phyloP scores from a whole-genome alignment of 2,329 filamentous ascomycete species.

The Apiospora koreana region DNA sequence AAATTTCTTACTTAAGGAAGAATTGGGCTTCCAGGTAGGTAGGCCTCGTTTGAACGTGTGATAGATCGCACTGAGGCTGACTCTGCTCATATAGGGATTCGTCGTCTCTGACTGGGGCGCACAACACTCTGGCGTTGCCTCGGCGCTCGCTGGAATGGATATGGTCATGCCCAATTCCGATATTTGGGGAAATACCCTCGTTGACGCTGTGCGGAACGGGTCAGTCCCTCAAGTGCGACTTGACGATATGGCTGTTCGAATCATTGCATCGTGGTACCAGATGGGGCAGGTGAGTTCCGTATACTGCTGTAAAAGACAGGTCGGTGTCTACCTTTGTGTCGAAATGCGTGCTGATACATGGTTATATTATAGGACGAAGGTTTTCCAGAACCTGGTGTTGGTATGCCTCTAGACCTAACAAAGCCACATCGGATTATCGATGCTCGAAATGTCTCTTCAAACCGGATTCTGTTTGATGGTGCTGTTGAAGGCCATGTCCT shows the following conservation, averaged over 20 bases:
- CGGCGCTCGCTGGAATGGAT: slow-evolving; percentile 56
- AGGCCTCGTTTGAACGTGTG: neutral
- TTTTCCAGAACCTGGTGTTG: slow-evolving; percentile 49
- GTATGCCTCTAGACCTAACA: slow-evolving; percentile 51
- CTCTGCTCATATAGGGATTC: slow-evolving; percentile 40
- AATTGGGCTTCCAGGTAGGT: slow-evolving; percentile 37
- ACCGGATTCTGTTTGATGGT: slow-evolving; percentile 49
- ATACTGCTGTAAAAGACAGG: too few relatives aligned
- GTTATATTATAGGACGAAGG: slow-evolving; percentile 43
- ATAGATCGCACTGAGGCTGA: neutral
- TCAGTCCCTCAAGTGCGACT: slow-evolving; percentile 56
- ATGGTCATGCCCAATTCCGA: slow-evolving; percentile 26
- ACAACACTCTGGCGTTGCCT: slow-evolving; percentile 56
- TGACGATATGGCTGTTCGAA: slow-evolving; percentile 60
- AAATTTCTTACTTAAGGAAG: slow-evolving; percentile 55
- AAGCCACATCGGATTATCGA: slow-evolving; percentile 55
- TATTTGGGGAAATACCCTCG: slow-evolving; percentile 50
- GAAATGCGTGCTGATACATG: neutral
- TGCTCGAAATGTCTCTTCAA: slow-evolving; percentile 50
- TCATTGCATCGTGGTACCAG: slow-evolving; percentile 58
- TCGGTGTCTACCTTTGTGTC: neutral
- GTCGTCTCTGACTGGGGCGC: slow-evolving; percentile 59
- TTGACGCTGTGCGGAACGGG: slow-evolving; percentile 60
- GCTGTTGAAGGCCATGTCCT: slow-evolving; percentile 65
- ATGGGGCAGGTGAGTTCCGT: slow-evolving; percentile 33